phyloP scores from a whole-genome alignment of 257 asterid species.

The Salvia miltiorrhiza region DNA sequence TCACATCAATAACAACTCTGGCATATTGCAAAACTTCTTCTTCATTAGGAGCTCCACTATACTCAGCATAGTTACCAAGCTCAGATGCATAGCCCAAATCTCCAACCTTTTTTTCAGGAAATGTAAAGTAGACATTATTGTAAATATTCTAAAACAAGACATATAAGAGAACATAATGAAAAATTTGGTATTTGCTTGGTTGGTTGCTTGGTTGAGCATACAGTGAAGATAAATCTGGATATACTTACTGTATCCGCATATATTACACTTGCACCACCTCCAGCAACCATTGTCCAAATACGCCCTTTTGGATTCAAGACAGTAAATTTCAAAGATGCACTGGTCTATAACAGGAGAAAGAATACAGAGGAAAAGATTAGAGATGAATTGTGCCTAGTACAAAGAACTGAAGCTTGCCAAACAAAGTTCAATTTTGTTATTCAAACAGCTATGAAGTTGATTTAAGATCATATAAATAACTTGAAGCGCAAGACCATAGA shows the following conservation, averaged over 20 bases:
- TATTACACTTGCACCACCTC: slow-evolving; percentile 97
- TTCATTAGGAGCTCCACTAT: slow-evolving; percentile 97
- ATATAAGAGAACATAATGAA: background rate
- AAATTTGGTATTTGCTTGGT: slow-evolving; percentile 13
- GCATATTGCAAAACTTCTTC: slow-evolving; percentile 95
- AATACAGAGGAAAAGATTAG: background rate
- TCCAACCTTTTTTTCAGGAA: slow-evolving; percentile 45
- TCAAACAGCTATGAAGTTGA: slow-evolving; percentile 1
- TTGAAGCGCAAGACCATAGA: slow-evolving; percentile 1
- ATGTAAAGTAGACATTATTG: background rate
- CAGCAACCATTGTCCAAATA: slow-evolving; percentile 99
- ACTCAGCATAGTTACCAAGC: slow-evolving; percentile 95
- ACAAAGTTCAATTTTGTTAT: background rate
- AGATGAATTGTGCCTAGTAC: background rate
- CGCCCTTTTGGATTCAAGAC: slow-evolving; percentile 95
- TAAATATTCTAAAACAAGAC: background rate
- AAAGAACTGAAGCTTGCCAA: background rate
- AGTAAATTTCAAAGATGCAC: slow-evolving; percentile 92
- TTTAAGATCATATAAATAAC: background rate
- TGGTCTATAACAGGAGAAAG: slow-evolving; percentile 58
- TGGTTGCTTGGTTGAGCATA: slow-evolving; percentile 10
- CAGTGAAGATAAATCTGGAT: background rate
- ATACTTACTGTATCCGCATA: slow-evolving; percentile 89
- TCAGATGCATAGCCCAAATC: slow-evolving; percentile 92
- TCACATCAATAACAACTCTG: slow-evolving; percentile 84